These are phyloP conservation scores for Termitomyces sp. DNA, from an alignment of 768 basidiomycete genomes.

Conservation along the genomic window DNA sequence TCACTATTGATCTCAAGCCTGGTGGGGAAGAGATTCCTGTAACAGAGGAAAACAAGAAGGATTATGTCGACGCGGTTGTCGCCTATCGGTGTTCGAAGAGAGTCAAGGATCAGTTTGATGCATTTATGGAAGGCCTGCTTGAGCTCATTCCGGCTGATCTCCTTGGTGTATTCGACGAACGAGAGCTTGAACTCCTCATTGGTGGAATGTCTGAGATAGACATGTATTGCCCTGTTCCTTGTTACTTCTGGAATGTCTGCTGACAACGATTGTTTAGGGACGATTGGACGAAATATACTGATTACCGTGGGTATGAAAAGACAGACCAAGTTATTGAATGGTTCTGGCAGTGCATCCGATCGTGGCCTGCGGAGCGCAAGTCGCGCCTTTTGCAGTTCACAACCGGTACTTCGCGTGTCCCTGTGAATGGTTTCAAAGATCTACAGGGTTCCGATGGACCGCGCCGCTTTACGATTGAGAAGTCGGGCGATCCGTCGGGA, in stretches of 20 bases:
- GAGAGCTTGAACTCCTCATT: conserved; percentile 83
- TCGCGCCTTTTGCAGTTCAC: conserved; percentile 85
- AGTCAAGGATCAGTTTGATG: conserved; percentile 77
- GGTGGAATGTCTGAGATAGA: conserved; percentile 93
- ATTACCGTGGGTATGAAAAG: conserved; percentile 85
- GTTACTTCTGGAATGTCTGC: not conserved
- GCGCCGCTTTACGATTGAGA: conserved; percentile 90
- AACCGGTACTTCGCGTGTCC: conserved; percentile 77
- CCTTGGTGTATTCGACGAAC: conserved; percentile 86
- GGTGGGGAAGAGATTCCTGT: conserved; percentile 57
- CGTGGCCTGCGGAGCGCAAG: conserved; percentile 88
- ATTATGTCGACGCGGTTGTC: conserved; percentile 73
- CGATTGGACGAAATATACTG: conserved; percentile 92
- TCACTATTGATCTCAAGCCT: conserved; percentile 60
- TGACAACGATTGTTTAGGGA: conserved; percentile 38
- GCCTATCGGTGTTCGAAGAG: conserved; percentile 79
- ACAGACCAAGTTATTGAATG: conserved; percentile 87
- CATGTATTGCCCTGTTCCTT: conserved; percentile 42
- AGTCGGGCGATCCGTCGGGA: conserved; percentile 84
- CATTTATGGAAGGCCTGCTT: conserved; percentile 78
- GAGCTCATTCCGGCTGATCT: conserved; percentile 83
- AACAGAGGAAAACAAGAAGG: conserved; percentile 72
- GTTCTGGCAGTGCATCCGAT: conserved; percentile 92
- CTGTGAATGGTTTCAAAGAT: conserved; percentile 94
- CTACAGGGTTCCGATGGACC: conserved; percentile 92